Conservation (phyloP, 2,329 filamentous ascomycete species). For the Herpotrichia juniperi region DNA sequence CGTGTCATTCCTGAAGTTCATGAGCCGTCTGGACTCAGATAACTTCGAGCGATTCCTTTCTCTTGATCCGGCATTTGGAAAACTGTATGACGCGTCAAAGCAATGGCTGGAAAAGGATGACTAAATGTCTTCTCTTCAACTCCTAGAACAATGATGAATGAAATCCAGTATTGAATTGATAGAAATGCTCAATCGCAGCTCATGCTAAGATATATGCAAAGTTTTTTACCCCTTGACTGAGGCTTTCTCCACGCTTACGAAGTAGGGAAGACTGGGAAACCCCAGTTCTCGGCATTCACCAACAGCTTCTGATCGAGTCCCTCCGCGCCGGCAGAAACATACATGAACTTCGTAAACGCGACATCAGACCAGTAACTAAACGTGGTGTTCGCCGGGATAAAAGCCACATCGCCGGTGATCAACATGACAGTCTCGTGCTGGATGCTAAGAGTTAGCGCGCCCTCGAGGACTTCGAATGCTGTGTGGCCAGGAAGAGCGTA, state of each 20-base stretch:
- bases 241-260: not conserved
- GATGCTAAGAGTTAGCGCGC: conserved; percentile 42
- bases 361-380: conserved; percentile 42
- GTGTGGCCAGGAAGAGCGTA: conserved; percentile 38
- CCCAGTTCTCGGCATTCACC: conserved; percentile 17
- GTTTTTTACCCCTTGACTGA: too few species aligned
- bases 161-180: too few species aligned
- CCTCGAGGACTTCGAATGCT: conserved; percentile 50
- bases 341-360: conserved; percentile 28
- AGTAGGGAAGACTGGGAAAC: not conserved
- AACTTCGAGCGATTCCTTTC: conserved; percentile 48
- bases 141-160: too few species aligned
- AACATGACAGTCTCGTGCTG: conserved; percentile 36
- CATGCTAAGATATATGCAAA: too few species aligned
- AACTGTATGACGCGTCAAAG: conserved; percentile 47
- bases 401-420: conserved; percentile 48
- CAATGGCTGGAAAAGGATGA: conserved; percentile 49
- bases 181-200: not conserved
- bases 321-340: conserved; percentile 25
- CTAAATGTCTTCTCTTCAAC: conserved; percentile 19
- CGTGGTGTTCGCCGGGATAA: conserved; percentile 41
- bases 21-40: conserved; percentile 43
- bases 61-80: conserved; percentile 44
- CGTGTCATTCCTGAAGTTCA: conserved; percentile 56
- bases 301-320: conserved; percentile 24